Evolutionary conservation across 2,329 filamentous ascomycete species (phyloP).

Genomic region (Bipolaris oryzae): DNA sequence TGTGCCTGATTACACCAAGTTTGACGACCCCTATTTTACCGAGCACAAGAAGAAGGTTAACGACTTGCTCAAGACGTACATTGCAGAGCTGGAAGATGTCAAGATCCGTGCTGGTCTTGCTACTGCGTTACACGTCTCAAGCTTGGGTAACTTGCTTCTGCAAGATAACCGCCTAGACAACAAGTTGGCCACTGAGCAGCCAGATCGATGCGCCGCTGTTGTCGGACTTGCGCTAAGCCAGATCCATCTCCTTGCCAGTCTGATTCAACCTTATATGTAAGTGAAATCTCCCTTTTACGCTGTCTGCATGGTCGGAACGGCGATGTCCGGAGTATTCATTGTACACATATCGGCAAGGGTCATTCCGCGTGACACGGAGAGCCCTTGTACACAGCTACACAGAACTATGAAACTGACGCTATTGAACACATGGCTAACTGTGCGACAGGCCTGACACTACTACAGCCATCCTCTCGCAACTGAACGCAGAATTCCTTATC

Average conservation of each 20-base stretch:
- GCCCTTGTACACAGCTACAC: slow-evolving; percentile 3
- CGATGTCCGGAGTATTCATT: not conserved
- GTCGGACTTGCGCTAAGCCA: slow-evolving; percentile 84
- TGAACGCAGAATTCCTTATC: slow-evolving; percentile 62
- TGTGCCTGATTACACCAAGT: slow-evolving; percentile 69
- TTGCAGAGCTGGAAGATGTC: slow-evolving; percentile 71
- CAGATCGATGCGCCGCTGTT: slow-evolving; percentile 64
- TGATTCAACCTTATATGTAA: slow-evolving; percentile 80
- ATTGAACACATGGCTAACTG: slow-evolving; percentile 12
- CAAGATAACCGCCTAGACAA: slow-evolving; percentile 67
- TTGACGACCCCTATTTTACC: slow-evolving; percentile 50
- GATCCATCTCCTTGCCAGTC: slow-evolving; percentile 77
- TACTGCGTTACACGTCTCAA: slow-evolving; percentile 70
- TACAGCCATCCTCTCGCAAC: slow-evolving; percentile 75
- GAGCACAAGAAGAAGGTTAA: slow-evolving; percentile 67
- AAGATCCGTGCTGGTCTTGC: slow-evolving; percentile 71
- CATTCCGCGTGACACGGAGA: not conserved
- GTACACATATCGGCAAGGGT: not conserved
- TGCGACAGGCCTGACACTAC: slow-evolving; percentile 49
- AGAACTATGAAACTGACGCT: not conserved
- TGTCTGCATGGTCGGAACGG: not conserved
- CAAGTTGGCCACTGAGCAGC: slow-evolving; percentile 63
- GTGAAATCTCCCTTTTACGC: slow-evolving; percentile 6
- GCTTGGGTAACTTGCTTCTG: slow-evolving; percentile 62
- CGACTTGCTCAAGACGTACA: slow-evolving; percentile 68